These are phyloP conservation scores for Passiflora organensis DNA, from an alignment of 345 rosid genomes.

Conservation along the genomic window DNA sequence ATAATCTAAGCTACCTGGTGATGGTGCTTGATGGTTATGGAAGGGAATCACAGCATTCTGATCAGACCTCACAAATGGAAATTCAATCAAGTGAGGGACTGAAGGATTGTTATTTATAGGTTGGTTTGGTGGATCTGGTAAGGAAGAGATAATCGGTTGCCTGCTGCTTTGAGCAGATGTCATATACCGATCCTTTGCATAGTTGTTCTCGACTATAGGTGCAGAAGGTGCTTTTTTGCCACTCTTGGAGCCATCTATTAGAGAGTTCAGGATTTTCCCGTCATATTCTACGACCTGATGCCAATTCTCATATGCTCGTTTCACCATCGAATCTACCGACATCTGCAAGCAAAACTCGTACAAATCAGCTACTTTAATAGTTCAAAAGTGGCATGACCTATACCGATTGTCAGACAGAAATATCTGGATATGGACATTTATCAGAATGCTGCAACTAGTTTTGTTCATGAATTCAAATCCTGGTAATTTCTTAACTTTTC, in stretches of 20 bases:
- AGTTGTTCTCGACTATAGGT: conserved; percentile 17
- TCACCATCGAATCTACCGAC: conserved; percentile 75
- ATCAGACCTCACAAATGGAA: conserved; percentile 49
- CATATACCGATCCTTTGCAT: conserved; percentile 18
- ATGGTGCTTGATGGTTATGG: conserved; percentile 36
- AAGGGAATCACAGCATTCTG: conserved; percentile 30
- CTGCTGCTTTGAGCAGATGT: conserved; percentile 27
- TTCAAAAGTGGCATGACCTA: background rate
- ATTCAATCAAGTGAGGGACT: conserved; percentile 47
- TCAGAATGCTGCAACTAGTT: too few relatives aligned
- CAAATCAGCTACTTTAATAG: conserved; percentile 3
- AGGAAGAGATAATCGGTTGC: conserved; percentile 25
- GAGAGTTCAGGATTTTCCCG: conserved; percentile 58
- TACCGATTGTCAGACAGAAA: too few relatives aligned
- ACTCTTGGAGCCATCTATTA: conserved; percentile 32
- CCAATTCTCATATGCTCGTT: conserved; percentile 87
- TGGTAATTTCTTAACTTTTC: background rate
- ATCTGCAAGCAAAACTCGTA: conserved; percentile 42
- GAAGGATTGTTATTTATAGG: conserved; percentile 30
- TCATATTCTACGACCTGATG: conserved; percentile 77
- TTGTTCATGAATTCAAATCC: too few relatives aligned
- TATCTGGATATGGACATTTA: too few relatives aligned
- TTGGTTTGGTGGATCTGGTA: conserved; percentile 35
- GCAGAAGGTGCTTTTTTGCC: conserved; percentile 30
- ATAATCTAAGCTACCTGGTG: conserved; percentile 38